These are phyloP conservation scores for Tylopilus microsporus DNA, from an alignment of 1,284 basidiomycete species.

Conservation along the genomic window DNA sequence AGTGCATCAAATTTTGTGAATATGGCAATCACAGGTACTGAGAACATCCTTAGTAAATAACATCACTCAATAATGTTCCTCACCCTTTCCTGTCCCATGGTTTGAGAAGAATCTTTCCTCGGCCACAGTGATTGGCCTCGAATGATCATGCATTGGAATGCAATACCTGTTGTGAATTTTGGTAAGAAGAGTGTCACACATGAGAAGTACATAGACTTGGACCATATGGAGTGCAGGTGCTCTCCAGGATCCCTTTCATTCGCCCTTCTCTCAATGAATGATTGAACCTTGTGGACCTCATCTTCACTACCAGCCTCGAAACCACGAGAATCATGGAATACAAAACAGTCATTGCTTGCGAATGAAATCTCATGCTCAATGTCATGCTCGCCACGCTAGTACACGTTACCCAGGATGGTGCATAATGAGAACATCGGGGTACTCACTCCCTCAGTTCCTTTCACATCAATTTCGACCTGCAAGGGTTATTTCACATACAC, in stretches of 20 bases:
- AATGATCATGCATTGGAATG: constrained; percentile 13
- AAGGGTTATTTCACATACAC: background rate
- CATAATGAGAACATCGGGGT: background rate
- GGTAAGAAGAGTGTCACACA: background rate
- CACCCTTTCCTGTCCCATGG: constrained; percentile 11
- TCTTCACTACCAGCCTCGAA: constrained; percentile 23
- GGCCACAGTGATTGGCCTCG: constrained; percentile 6
- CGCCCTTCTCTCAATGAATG: constrained; percentile 18
- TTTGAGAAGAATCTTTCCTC: constrained; percentile 14
- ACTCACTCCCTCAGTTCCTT: background rate
- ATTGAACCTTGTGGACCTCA: constrained; percentile 18
- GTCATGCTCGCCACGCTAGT: constrained; percentile 29
- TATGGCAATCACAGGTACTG: constrained; percentile 17
- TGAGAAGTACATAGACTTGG: background rate
- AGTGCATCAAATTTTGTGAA: constrained; percentile 18
- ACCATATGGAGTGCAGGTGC: constrained; percentile 29
- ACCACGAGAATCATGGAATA: constrained; percentile 25
- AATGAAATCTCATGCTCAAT: constrained; percentile 31
- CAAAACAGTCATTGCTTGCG: constrained; percentile 7
- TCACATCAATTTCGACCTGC: background rate
- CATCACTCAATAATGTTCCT: background rate
- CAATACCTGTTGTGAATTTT: constrained; percentile 13
- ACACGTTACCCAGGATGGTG: background rate
- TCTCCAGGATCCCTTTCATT: constrained; percentile 2
- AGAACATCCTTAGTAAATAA: background rate